phyloP scores from a whole-genome alignment of 75 land plant genomes.

The Pseudotsuga menziesii region DNA sequence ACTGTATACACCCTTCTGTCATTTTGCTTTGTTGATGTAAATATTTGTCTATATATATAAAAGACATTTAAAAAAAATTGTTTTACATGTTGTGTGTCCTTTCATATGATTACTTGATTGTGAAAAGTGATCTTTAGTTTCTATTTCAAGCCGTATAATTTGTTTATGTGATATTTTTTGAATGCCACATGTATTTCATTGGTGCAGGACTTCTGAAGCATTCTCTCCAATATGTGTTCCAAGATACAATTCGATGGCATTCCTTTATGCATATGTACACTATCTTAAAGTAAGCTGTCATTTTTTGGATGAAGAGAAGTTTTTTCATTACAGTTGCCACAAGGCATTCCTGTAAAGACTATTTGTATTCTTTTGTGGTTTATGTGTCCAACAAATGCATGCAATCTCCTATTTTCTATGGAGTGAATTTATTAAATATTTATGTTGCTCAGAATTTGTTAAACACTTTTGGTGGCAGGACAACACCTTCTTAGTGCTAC shows the following conservation, averaged over 20 bases:
- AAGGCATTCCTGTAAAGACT: too few relatives aligned
- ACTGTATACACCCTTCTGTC: too few relatives aligned
- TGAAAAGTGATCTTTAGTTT: background rate
- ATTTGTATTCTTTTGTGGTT: background rate
- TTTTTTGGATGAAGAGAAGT: background rate
- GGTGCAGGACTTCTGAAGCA: conserved; percentile 41
- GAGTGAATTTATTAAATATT: background rate
- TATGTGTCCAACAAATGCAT: background rate
- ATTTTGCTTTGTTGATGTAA: too few relatives aligned
- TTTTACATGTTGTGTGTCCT: too few relatives aligned
- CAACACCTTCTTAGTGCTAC: conserved; percentile 31
- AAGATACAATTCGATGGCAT: conserved; percentile 38
- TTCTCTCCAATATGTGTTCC: conserved; percentile 52
- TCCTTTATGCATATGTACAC: conserved; percentile 48
- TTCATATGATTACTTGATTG: background rate
- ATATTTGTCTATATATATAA: too few relatives aligned
- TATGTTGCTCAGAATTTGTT: background rate
- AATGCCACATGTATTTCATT: background rate
- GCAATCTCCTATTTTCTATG: background rate
- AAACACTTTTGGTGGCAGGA: conserved; percentile 17
- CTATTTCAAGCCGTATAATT: background rate
- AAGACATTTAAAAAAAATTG: too few relatives aligned
- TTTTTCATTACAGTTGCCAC: background rate
- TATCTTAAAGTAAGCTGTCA: conserved; percentile 38
- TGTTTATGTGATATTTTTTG: background rate